Conservation (phyloP, 2,329 filamentous ascomycete genomes). For the Dactylonectria macrodidyma region DNA sequence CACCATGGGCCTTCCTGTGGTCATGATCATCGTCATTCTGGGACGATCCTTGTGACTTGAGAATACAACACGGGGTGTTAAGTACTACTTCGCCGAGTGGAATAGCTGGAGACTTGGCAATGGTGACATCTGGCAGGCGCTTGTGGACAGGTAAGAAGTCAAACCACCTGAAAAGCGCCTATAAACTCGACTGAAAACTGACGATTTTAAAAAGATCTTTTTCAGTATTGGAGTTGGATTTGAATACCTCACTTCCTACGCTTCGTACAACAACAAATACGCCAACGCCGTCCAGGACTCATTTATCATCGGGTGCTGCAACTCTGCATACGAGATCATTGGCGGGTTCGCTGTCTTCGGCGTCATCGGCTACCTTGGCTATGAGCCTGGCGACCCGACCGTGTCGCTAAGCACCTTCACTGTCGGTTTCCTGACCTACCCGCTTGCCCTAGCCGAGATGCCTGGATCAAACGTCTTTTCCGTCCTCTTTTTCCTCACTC, state of each 20-base stretch:
- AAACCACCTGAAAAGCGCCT: too few species aligned
- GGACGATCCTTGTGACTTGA: too few species aligned
- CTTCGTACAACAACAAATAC: constrained; percentile 67
- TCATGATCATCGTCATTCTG: constrained; percentile 56
- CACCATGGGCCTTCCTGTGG: constrained; percentile 69
- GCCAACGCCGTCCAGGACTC: constrained; percentile 68
- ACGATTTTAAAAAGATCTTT: constrained; percentile 38
- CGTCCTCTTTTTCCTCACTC: constrained; percentile 66
- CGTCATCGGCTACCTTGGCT: constrained; percentile 61
- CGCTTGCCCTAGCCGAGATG: constrained; percentile 68
- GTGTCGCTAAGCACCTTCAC: constrained; percentile 60
- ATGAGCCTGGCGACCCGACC: constrained; percentile 53
- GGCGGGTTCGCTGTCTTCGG: constrained; percentile 62
- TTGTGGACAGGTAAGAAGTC: constrained; percentile 57
- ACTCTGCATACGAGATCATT: constrained; percentile 67
- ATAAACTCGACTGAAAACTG: too few species aligned
- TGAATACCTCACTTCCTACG: constrained; percentile 69
- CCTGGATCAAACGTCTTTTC: constrained; percentile 70
- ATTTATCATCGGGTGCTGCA: constrained; percentile 66
- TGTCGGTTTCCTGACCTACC: constrained; percentile 68
- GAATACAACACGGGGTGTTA: too few species aligned
- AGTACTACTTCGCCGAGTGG: too few species aligned
- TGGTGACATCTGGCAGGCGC: constrained; percentile 62
- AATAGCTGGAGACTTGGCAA: too few species aligned
- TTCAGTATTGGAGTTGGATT: constrained; percentile 64